Evolutionary conservation across 345 rosid genomes (phyloP), one percentile per base, ranked within the genome.

Genomic region (Murraya paniculata): DNA sequence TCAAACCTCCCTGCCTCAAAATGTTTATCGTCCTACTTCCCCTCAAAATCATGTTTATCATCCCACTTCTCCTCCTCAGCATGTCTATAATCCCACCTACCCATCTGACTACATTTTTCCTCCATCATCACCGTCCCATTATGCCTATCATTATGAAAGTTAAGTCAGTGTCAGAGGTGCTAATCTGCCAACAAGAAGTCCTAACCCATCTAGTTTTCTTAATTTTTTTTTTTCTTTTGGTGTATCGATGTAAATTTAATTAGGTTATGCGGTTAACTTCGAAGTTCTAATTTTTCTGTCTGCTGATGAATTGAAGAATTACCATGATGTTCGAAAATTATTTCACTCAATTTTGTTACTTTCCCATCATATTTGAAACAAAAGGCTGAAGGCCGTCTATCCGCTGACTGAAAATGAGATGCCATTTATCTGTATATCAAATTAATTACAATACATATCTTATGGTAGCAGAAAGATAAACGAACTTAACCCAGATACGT

Each of bases 81-180:
- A 88, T 39, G 79, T 69, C 60, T 87, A 84, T 71, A 64, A 85
- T 41, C 75, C 84, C 21, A 58, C 80, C 30, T 69, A 74, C 11
- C 77, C 77, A 25, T 73, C 76, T 24, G 50, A 72, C 24, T 72
- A 57, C 65, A 33, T 72, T 60, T 72, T 72, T 30, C 75, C 75
- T 35, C 53, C 75, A 56, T 60, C 41, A 18, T 57, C 50, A 19
- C 75, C 75, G 6, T 16, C 77, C 59, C 81, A 77, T 41, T 77
- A 84, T 59, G 59, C 84, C 28, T 89, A 92, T 68, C 78, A 82
- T 78, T 87, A 89, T 72, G 87, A 85, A 48, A 58, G 61, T 67
- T 79, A 79, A 28, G 79, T 58, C 18, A 83, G 66, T 64, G 10
- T 57, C 2, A 64, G 41, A 45, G 30, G 2, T 67, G 24, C 77